Conservation (phyloP, 1,284 basidiomycete species). For the Apiotrichum domesticum region DNA sequence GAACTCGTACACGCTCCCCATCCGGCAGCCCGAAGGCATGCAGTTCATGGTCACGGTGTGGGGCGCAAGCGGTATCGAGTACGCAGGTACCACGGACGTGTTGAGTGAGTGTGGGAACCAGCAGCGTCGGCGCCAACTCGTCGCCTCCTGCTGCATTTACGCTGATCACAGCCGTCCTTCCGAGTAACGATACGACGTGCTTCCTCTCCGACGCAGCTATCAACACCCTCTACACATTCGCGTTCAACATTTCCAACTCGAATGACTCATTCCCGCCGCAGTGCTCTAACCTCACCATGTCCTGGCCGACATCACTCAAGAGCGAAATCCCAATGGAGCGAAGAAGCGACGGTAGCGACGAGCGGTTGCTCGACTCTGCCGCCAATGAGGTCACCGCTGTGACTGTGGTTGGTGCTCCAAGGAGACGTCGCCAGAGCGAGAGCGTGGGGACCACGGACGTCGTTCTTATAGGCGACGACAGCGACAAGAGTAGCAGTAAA, state of each 20-base stretch:
- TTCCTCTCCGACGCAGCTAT: slow-evolving; percentile 35
- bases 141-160: too few species aligned
- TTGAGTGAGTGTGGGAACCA: slow-evolving; percentile 27
- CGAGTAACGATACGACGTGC: slow-evolving; percentile 24
- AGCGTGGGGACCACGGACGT: too few species aligned
- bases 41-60: slow-evolving; percentile 42
- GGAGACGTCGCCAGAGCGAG: too few species aligned
- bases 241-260: slow-evolving; percentile 36
- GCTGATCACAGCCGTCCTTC: slow-evolving; percentile 22
- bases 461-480: neutral
- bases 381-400: too few species aligned
- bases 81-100: slow-evolving; percentile 41
- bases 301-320: slow-evolving; percentile 42
- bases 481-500: slow-evolving; percentile 14
- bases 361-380: neutral
- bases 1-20: slow-evolving; percentile 29
- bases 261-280: slow-evolving; percentile 33
- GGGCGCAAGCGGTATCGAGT: slow-evolving; percentile 39
- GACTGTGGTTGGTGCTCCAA: too few species aligned
- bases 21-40: slow-evolving; percentile 33
- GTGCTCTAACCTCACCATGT: slow-evolving; percentile 40
- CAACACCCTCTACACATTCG: slow-evolving; percentile 38
- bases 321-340: slow-evolving; percentile 3
- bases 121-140: slow-evolving; percentile 1
- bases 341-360: neutral